These are phyloP conservation scores for Aspergillus novoparasiticus DNA, from an alignment of 2,329 filamentous ascomycete species.

Conservation along the genomic window DNA sequence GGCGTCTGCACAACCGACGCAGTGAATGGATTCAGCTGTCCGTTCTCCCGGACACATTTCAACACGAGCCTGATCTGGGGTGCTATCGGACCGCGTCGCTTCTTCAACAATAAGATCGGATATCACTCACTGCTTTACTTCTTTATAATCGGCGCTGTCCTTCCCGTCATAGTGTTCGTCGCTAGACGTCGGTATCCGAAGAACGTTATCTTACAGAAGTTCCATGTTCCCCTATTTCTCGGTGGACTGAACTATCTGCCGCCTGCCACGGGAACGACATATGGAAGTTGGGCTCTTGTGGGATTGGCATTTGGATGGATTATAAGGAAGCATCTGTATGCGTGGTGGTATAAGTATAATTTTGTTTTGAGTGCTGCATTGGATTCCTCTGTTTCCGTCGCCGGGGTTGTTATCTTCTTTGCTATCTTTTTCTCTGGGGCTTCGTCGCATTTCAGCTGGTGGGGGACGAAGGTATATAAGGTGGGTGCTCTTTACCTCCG, in stretches of 20 bases:
- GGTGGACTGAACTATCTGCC: constrained; percentile 48
- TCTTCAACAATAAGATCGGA: constrained; percentile 62
- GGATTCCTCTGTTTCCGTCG: constrained; percentile 46
- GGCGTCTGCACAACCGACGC: constrained; percentile 55
- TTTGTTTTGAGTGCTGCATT: constrained; percentile 70
- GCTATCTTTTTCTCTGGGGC: constrained; percentile 30
- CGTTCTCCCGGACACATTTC: constrained; percentile 60
- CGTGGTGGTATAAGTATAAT: constrained; percentile 75
- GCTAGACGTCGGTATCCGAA: not conserved
- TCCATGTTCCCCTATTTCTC: constrained; percentile 18
- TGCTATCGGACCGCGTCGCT: constrained; percentile 66
- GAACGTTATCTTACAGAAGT: not conserved
- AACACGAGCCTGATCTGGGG: constrained; percentile 72
- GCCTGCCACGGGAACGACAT: constrained; percentile 68
- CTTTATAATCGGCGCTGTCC: constrained; percentile 63
- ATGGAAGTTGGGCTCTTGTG: constrained; percentile 67
- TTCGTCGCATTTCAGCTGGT: constrained; percentile 26
- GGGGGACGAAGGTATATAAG: constrained; percentile 30
- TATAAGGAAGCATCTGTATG: constrained; percentile 61
- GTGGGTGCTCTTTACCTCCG: constrained; percentile 6
- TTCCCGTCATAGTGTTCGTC: not conserved
- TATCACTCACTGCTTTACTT: constrained; percentile 68
- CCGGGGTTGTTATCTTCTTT: constrained; percentile 31
- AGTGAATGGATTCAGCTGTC: constrained; percentile 60
- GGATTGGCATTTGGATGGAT: constrained; percentile 66